These are phyloP conservation scores for Camellia japonica DNA, from an alignment of 148 eudicot genomes.

Conservation along the genomic window DNA sequence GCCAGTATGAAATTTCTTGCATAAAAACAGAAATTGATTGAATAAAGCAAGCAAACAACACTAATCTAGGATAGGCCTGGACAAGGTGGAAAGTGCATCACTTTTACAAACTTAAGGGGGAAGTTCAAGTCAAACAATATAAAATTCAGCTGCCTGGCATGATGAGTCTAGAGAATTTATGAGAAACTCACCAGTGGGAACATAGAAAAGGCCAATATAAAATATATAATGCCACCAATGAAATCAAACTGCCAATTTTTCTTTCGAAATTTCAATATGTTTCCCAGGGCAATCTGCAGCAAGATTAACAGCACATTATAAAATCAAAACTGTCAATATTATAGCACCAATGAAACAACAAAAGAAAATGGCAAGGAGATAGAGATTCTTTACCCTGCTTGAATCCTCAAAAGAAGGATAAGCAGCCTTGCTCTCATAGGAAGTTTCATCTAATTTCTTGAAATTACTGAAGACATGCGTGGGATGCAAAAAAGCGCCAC, in stretches of 20 bases:
- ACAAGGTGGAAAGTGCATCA: neutral
- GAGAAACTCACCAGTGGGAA: slow-evolving; percentile 78
- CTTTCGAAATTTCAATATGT: slow-evolving; percentile 94
- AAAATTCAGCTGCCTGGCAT: slow-evolving; percentile 2
- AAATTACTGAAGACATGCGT: slow-evolving; percentile 88
- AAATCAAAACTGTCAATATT: slow-evolving; percentile 1
- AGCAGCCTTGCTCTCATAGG: slow-evolving; percentile 70
- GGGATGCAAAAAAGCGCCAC: slow-evolving; percentile 99
- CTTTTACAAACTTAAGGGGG: neutral
- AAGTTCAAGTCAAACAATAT: neutral
- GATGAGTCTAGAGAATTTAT: slow-evolving; percentile 10
- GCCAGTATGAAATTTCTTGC: neutral
- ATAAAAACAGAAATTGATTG: neutral
- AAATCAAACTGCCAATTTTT: slow-evolving; percentile 99
- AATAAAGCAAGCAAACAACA: neutral
- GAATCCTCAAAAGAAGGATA: slow-evolving; percentile 98
- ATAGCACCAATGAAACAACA: neutral
- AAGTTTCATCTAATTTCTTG: slow-evolving; percentile 48
- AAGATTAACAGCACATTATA: neutral
- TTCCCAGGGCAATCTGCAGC: slow-evolving; percentile 94
- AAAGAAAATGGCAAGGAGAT: slow-evolving; percentile 8
- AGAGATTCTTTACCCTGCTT: slow-evolving; percentile 60
- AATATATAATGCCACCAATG: slow-evolving; percentile 96
- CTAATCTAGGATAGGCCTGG: neutral
- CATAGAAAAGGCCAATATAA: slow-evolving; percentile 87